Evolutionary conservation across 2,329 filamentous ascomycete genomes (phyloP).

Genomic region (Aspergillus luchuensis): DNA sequence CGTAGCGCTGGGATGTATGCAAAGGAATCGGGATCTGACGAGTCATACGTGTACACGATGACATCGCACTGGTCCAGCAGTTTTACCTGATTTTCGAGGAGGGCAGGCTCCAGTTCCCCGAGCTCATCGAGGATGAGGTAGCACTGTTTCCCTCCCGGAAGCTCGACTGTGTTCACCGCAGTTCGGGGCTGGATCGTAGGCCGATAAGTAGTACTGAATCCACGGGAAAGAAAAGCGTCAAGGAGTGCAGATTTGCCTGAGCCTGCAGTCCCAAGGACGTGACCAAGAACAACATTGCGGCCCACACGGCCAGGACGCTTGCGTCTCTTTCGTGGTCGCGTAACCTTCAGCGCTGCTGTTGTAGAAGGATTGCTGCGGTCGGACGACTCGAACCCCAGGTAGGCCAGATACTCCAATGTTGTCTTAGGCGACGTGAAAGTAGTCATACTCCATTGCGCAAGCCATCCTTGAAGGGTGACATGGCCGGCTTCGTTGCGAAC

Average conservation of each 20-base stretch:
- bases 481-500: constrained; percentile 94
- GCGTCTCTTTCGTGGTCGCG: constrained; percentile 84
- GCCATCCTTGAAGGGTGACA: constrained; percentile 95
- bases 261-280: constrained; percentile 80
- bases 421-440: constrained; percentile 95
- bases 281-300: constrained; percentile 91
- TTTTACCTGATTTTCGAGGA: constrained; percentile 87
- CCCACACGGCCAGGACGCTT: constrained; percentile 82
- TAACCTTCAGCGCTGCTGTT: constrained; percentile 85
- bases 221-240: constrained; percentile 86
- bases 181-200: constrained; percentile 94
- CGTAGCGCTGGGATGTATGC: constrained; percentile 83
- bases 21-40: constrained; percentile 94
- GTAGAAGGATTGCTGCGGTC: constrained; percentile 72
- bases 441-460: constrained; percentile 99
- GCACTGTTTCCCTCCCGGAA: constrained; percentile 93
- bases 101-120: constrained; percentile 90
- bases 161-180: constrained; percentile 93
- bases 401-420: constrained; percentile 92
- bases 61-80: constrained; percentile 85
- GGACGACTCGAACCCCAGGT: constrained; percentile 86
- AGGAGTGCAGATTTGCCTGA: constrained; percentile 91
- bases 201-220: constrained; percentile 79
- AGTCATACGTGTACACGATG: constrained; percentile 94
- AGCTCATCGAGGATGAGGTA: constrained; percentile 95